Evolutionary conservation across 2,329 filamentous ascomycete genomes (phyloP).

Genomic region (Gnomoniopsis smithogilvyi): DNA sequence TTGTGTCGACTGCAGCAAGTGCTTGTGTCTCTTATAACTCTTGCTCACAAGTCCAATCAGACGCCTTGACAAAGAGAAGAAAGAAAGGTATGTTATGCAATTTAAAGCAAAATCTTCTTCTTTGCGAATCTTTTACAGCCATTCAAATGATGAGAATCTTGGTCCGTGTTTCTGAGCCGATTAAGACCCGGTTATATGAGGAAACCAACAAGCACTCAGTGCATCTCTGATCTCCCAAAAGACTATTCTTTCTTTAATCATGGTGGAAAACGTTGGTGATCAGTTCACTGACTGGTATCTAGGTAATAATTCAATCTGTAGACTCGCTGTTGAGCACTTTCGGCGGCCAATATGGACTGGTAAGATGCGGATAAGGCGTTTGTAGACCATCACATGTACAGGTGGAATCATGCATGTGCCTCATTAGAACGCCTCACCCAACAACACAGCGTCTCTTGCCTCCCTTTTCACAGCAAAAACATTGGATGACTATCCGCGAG

Average conservation of each 20-base stretch:
- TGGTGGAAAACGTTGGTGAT: neutral
- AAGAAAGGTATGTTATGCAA: neutral
- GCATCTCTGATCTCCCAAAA: conserved; percentile 60
- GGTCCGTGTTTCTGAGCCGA: conserved; percentile 85
- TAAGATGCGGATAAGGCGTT: no score
- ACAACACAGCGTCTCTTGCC: no score
- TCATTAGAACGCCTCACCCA: no score
- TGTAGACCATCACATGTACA: no score
- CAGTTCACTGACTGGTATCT: neutral
- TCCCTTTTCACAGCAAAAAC: no score
- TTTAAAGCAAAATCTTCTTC: neutral
- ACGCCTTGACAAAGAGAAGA: no score
- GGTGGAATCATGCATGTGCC: no score
- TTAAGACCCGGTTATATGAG: conserved; percentile 78
- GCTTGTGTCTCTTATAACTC: no score
- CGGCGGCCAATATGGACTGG: no score
- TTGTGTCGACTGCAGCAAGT: no score
- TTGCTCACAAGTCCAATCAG: no score
- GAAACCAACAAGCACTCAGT: conserved; percentile 62
- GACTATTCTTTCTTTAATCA: neutral
- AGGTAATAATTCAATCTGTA: neutral
- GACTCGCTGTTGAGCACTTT: neutral
- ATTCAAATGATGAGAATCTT: conserved; percentile 70
- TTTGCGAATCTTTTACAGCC: conserved; percentile 1
- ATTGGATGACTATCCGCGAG: no score